Evolutionary conservation across 1,284 basidiomycete species (phyloP).

Genomic region (Rhodotorula sp.): DNA sequence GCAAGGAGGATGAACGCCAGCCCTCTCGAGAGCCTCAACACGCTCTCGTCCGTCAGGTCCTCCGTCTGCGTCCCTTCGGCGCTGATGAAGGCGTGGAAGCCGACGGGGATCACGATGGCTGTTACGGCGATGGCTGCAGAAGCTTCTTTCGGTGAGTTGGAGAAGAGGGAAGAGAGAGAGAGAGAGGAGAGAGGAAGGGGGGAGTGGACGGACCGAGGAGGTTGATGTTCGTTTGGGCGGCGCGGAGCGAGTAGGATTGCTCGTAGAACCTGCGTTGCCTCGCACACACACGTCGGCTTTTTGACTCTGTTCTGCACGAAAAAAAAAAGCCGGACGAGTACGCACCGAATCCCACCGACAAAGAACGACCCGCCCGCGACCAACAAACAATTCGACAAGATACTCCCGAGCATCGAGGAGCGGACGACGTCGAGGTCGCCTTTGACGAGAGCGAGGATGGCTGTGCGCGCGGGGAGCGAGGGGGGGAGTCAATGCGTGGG

Average conservation of each 20-base stretch:
- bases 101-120: slow-evolving; percentile 62
- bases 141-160: background rate
- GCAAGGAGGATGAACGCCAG: slow-evolving; percentile 59
- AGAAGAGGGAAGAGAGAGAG: background rate
- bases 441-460: slow-evolving; percentile 74
- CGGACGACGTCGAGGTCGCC: slow-evolving; percentile 73
- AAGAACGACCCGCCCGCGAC: slow-evolving; percentile 85
- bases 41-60: slow-evolving; percentile 47
- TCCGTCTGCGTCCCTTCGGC: background rate
- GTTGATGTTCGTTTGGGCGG: slow-evolving; percentile 76
- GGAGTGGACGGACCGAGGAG: slow-evolving; percentile 66
- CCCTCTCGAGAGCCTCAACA: slow-evolving; percentile 54
- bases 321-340: no score
- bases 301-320: no score
- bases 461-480: background rate
- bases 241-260: slow-evolving; percentile 63
- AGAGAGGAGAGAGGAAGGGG: slow-evolving; percentile 55
- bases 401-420: slow-evolving; percentile 69
- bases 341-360: slow-evolving; percentile 62
- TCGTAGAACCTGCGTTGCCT: slow-evolving; percentile 58
- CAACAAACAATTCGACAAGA: slow-evolving; percentile 82
- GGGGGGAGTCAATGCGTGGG: no score
- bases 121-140: slow-evolving; percentile 8
- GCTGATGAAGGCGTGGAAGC: slow-evolving; percentile 55
- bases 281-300: no score